phyloP scores from a whole-genome alignment of 805 yeast genomes.

The Yarrowia hollandica region DNA sequence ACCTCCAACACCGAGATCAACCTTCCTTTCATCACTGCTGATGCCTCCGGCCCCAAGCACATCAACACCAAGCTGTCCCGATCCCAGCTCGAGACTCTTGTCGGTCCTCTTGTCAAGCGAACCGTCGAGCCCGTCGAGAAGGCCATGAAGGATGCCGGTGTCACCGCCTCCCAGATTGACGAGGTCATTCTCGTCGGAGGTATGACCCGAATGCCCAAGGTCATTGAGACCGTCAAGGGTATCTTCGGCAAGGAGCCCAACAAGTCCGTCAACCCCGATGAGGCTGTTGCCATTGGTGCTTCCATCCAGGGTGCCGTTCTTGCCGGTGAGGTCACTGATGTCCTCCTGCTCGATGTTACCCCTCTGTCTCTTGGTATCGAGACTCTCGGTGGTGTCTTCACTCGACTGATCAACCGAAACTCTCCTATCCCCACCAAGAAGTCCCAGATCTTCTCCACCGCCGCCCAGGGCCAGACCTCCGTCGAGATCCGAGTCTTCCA shows the following conservation, averaged over 20 bases:
- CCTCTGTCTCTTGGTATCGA: conserved; percentile 93
- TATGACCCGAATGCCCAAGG: conserved; percentile 92
- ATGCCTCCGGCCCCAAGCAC: conserved; percentile 78
- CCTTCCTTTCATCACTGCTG: conserved; percentile 85
- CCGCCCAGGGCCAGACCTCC: conserved; percentile 94
- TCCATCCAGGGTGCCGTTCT: conserved; percentile 97
- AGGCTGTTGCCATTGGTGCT: conserved; percentile 94
- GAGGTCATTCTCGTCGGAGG: conserved; percentile 88
- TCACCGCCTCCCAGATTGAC: conserved; percentile 63
- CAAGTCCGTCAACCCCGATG: conserved; percentile 92
- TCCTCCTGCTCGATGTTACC: conserved; percentile 82
- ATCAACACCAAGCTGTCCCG: conserved; percentile 68
- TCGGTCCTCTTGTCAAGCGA: conserved; percentile 67
- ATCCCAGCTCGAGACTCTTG: conserved; percentile 65
- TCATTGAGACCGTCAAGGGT: conserved; percentile 68
- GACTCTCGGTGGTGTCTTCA: conserved; percentile 97
- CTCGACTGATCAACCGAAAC: conserved; percentile 86
- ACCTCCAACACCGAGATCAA: conserved; percentile 70
- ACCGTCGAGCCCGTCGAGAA: conserved; percentile 77
- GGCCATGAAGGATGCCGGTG: conserved; percentile 78
- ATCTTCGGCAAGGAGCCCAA: conserved; percentile 83
- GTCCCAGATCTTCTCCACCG: conserved; percentile 94
- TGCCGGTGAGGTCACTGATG: conserved; percentile 93
- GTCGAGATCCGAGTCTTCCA: conserved; percentile 98
- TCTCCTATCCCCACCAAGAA: conserved; percentile 96